These are phyloP conservation scores for Elaeis oleifera DNA, from an alignment of 202 grass and related monocot genomes.

Conservation along the genomic window DNA sequence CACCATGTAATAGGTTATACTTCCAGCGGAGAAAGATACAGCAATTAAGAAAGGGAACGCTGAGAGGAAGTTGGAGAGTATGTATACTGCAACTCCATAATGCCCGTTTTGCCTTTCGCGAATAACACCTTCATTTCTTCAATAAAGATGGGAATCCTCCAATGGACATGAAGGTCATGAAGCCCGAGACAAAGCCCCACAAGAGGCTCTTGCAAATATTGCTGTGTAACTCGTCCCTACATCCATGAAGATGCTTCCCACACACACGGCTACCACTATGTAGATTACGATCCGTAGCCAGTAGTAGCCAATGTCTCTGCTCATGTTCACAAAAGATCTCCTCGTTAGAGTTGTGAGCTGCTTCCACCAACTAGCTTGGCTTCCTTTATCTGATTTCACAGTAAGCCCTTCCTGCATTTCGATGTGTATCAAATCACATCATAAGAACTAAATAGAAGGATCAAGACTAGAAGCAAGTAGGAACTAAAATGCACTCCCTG, in stretches of 20 bases:
- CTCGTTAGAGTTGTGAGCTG: conserved; percentile 63
- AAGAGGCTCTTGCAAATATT: conserved; percentile 68
- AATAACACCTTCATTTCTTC: conserved; percentile 98
- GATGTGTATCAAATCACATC: too few species aligned
- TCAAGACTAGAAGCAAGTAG: too few species aligned
- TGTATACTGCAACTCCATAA: conserved; percentile 79
- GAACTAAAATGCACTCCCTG: too few species aligned
- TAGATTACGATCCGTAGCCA: conserved; percentile 76
- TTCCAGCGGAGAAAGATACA: conserved; percentile 48
- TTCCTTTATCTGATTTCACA: conserved; percentile 52
- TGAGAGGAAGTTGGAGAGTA: conserved; percentile 89
- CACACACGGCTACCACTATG: conserved; percentile 61
- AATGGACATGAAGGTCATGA: conserved; percentile 99
- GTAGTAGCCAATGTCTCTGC: conserved; percentile 82
- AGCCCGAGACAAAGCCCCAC: conserved; percentile 84
- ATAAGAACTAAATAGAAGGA: too few species aligned
- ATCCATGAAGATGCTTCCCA: conserved; percentile 79
- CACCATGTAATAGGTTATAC: conserved; percentile 88
- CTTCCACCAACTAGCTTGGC: conserved; percentile 79
- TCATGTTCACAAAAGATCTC: conserved; percentile 91
- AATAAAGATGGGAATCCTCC: conserved; percentile 91
- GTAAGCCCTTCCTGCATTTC: conserved; percentile 53
- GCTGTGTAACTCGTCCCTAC: conserved; percentile 71
- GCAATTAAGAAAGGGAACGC: conserved; percentile 72
- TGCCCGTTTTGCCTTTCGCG: conserved; percentile 75